Conservation (phyloP, 495 filamentous ascomycete genomes). For the Penicillium atrosanguineum region DNA sequence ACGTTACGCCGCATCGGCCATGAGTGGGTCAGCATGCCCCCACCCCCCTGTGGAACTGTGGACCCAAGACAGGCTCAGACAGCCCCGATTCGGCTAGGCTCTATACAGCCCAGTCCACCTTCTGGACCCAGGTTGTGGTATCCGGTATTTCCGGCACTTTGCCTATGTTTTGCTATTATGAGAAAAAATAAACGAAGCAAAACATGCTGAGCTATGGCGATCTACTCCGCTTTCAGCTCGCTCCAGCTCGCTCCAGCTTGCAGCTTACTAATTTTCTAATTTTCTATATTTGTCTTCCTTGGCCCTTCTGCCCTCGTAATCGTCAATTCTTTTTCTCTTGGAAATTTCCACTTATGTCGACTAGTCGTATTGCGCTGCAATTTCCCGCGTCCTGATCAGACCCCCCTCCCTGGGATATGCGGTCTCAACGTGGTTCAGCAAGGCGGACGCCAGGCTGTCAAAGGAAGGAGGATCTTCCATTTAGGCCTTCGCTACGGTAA, state of each 20-base stretch:
- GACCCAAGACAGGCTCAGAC: constrained; percentile 22
- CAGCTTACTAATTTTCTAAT: neutral
- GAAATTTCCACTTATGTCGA: neutral
- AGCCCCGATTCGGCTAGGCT: neutral
- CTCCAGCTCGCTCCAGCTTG: neutral
- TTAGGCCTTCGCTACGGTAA: constrained; percentile 3
- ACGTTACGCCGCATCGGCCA: constrained; percentile 12
- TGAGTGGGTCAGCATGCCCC: constrained; percentile 22
- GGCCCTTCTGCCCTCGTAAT: neutral
- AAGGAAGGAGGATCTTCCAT: constrained; percentile 4
- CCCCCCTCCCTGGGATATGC: constrained; percentile 8
- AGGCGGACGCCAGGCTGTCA: constrained; percentile 17
- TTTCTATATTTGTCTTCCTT: neutral
- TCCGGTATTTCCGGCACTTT: neutral
- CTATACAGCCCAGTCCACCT: neutral
- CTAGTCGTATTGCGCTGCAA: constrained; percentile 9
- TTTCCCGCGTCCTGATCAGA: constrained; percentile 14
- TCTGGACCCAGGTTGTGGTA: neutral
- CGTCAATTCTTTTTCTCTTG: neutral
- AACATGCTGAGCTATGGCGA: constrained; percentile 3
- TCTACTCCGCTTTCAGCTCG: neutral
- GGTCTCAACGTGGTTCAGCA: constrained; percentile 25
- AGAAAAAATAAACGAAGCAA: neutral
- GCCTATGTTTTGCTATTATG: neutral
- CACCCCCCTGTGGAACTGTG: no score